Conservation (phyloP, 441 rosid genomes). For the Populus hybrid region DNA sequence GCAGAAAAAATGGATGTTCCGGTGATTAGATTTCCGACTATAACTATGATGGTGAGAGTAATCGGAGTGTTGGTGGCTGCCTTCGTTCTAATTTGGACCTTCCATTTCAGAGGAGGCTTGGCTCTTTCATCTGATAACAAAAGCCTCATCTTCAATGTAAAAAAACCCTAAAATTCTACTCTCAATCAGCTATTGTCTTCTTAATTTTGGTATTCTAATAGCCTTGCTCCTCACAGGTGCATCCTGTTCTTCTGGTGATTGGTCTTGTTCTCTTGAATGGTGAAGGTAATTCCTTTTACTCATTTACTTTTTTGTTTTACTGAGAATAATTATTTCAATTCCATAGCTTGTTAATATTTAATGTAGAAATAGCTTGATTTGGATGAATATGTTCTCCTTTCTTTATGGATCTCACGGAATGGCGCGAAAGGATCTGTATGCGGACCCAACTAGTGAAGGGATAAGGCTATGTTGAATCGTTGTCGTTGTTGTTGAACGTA, state of each 20-base stretch:
- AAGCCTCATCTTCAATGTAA: constrained; percentile 19
- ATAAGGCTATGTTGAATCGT: neutral
- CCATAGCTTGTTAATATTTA: neutral
- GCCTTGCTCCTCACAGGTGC: constrained; percentile 43
- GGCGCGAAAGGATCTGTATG: neutral
- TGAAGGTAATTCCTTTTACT: constrained; percentile 46
- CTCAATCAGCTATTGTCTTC: neutral
- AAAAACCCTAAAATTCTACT: neutral
- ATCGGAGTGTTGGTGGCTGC: constrained; percentile 9
- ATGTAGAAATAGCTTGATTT: neutral
- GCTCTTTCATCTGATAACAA: constrained; percentile 14
- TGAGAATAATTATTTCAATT: too few relatives aligned
- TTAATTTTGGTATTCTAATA: neutral
- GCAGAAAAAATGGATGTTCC: constrained; percentile 1
- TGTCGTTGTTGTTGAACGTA: neutral
- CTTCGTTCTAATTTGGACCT: neutral
- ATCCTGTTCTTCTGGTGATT: constrained; percentile 78
- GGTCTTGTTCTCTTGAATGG: constrained; percentile 77
- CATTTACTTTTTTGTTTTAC: neutral
- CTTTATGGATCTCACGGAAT: neutral
- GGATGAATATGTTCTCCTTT: neutral
- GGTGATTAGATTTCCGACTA: neutral
- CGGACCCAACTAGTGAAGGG: neutral
- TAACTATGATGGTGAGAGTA: neutral
- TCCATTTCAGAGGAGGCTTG: constrained; percentile 18